A percentile compares a stretch with the other conserved stretches of the same genome.
phyloP scores from a whole-genome alignment of 2,329 filamentous ascomycete genomes.

The Fusarium neocosmosporiellum region DNA sequence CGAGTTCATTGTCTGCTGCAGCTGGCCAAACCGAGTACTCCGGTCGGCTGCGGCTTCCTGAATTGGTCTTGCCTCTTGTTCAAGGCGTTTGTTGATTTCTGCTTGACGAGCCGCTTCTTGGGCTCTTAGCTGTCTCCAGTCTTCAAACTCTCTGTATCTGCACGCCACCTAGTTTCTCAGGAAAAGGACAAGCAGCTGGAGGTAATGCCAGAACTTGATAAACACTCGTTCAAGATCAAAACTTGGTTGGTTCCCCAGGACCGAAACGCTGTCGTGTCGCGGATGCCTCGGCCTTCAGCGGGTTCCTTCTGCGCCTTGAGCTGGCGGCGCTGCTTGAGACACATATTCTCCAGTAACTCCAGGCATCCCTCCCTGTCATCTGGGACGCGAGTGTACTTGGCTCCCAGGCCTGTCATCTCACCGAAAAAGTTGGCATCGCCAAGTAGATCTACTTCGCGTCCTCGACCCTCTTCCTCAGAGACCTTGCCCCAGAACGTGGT shows the following conservation, averaged over 20 bases:
- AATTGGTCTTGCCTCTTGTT: neutral
- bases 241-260: neutral
- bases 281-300: neutral
- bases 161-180: neutral
- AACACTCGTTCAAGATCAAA: neutral
- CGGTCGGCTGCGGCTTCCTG: neutral
- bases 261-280: neutral
- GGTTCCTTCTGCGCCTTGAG: neutral
- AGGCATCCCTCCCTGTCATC: neutral
- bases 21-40: neutral
- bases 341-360: too few species aligned
- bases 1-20: neutral
- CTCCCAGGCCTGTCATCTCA: neutral
- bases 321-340: neutral
- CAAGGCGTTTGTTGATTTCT: neutral
- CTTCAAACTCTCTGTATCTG: neutral
- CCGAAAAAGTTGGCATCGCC: neutral
- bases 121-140: neutral
- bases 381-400: neutral
- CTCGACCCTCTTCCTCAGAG: neutral
- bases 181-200: neutral
- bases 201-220: neutral
- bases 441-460: neutral
- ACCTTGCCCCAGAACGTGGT: neutral
- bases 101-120: neutral